Base-by-base conservation (phyloP, 2,329 filamentous ascomycete genomes). In the Xylariaceae sp. region DNA sequence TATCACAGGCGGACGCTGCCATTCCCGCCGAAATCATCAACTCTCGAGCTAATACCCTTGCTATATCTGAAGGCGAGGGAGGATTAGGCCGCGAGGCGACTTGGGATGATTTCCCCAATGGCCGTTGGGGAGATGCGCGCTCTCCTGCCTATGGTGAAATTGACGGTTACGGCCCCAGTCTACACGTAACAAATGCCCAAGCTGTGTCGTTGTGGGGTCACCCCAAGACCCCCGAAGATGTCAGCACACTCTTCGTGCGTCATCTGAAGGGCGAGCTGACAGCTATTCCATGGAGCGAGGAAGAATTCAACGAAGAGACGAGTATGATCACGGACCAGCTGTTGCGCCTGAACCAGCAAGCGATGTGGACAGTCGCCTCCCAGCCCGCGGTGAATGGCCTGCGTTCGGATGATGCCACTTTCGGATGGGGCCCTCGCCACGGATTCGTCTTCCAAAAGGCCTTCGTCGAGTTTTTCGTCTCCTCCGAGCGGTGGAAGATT, bases 381-480 rank as follows among this genome's bases (percentile, higher is more conserved):
- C 94, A 99, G 66, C 94, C 94, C 4, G 89, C 92, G 14, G 90
- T 96, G 49, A 95, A 96, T 65, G 90, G 91, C 39, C 72, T 91
- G 17, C 80, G 80, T 33, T 95, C 88, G 27, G 82, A 79, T 42
- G 83, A 99, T 66, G 71, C 79, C 3, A 81, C 89, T 17, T 96
- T 95, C 62, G 94, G 94, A 55, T 99, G 94, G 94, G 94, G 94
- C 1, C 94, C 94, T 0, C 81, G 80, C 44, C 85, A 91, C 61
- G 94, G 94, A 15, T 97, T 95, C 67, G 90, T 97, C 42, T 99
- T 96, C 75, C 94, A 99, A 65, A 99, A 97, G 71, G 87, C 92
- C 0, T 99, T 99, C 68, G 90, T 99, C 45, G 94, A 99, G 68
- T 90, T 97, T 72, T 99, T 99, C 76, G 73, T 95, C 50, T 85